Percentiles rank a stretch among this genome's conserved stretches.
phyloP scores from a whole-genome alignment of 2,329 filamentous ascomycete genomes.

The Periconia sp. region DNA sequence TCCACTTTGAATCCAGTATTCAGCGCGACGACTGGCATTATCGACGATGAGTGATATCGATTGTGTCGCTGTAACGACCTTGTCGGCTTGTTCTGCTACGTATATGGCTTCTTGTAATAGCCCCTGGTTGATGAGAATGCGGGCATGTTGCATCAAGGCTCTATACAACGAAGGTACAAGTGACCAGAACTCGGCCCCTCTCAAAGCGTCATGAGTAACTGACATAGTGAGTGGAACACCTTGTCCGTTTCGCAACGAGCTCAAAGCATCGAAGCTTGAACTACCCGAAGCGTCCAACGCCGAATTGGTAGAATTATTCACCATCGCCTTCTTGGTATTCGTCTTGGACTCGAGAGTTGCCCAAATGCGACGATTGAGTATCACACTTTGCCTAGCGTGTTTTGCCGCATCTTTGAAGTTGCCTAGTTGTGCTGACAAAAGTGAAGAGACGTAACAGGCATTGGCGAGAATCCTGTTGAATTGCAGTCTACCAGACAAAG shows the following conservation, averaged over 20 bases:
- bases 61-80: slow-evolving; percentile 69
- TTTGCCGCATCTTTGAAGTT: slow-evolving; percentile 49
- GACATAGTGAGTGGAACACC: slow-evolving; percentile 40
- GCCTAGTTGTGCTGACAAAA: slow-evolving; percentile 62
- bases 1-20: slow-evolving; percentile 54
- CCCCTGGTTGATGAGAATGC: slow-evolving; percentile 79
- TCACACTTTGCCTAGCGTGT: slow-evolving; percentile 52
- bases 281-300: slow-evolving; percentile 19
- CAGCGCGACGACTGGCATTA: slow-evolving; percentile 48
- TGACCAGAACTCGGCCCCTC: slow-evolving; percentile 75
- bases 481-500: slow-evolving; percentile 36
- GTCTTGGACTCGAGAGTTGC: slow-evolving; percentile 51
- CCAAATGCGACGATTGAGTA: slow-evolving; percentile 55
- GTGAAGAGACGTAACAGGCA: slow-evolving; percentile 66
- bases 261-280: slow-evolving; percentile 26
- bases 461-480: slow-evolving; percentile 59
- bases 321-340: slow-evolving; percentile 18
- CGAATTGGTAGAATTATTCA: slow-evolving; percentile 14
- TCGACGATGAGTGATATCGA: slow-evolving; percentile 58
- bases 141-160: slow-evolving; percentile 72
- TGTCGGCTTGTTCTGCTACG: slow-evolving; percentile 81
- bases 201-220: slow-evolving; percentile 48
- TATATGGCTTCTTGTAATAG: slow-evolving; percentile 86
- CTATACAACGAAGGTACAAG: slow-evolving; percentile 74
- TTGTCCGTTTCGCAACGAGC: slow-evolving; percentile 32